Base-by-base conservation (phyloP, 164 flowering plant genomes). In the Umbilicus rupestris region DNA sequence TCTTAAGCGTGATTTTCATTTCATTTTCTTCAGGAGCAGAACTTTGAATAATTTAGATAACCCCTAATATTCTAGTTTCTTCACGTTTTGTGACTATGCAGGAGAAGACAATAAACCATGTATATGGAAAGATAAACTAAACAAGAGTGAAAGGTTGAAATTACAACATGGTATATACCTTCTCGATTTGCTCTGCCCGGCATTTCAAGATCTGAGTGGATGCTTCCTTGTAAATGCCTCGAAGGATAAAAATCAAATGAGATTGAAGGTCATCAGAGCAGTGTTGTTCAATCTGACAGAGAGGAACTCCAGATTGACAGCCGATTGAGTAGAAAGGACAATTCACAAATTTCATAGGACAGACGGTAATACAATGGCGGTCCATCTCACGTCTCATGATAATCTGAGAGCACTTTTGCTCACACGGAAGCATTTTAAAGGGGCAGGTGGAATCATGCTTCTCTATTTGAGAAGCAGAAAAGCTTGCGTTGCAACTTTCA, bases 321-420 rank as follows among this genome's bases (percentile, higher is more conserved):
- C 98, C 98, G 60, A 85, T 76, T 3, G 78, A 72, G 72, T 81
- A 82, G 69, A 93, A 93, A 31, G 89, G 89, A 72, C 97, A 90
- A 59, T 81, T 88, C 30, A 82, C 84, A 63, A 86, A 84, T 86
- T 84, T 93, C 97, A 90, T 93, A 15, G 94, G 85, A 76, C 97
- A 93, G 28, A 82, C 82, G 37, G 97, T 90, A 29, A 90, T 81
- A 65, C 98, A 93, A 74, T 93, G 98, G 66, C 82, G 78, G 73
- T 93, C 98, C 98, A 93, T 93, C 37, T 88, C 94, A 5, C 84
- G 84, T 77, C 97, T 82, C 87, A 82, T 78, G 66, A 93, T 70
- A 30, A 31, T 71, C 16, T 70, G 87, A 2, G 85, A 65, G 75
- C 97, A 93, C 39, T 78, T 77, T 72, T 93, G 97, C 68, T 93